phyloP scores from a whole-genome alignment of 2,329 filamentous ascomycete genomes.

The Claviceps digitariae region DNA sequence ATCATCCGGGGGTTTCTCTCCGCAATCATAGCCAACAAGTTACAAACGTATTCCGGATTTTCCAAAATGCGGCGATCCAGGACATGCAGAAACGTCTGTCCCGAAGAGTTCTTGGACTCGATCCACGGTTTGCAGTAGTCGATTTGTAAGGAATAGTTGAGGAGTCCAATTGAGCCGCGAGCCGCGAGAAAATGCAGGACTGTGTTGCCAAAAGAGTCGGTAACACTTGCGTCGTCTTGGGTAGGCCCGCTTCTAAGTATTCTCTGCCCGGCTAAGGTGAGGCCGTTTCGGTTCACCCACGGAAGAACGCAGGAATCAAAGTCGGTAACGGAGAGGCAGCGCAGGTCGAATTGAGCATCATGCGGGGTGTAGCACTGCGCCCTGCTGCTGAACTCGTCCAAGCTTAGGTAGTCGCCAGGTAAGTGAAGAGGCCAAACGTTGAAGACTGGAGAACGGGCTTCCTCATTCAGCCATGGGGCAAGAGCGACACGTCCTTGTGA shows the following conservation, averaged over 20 bases:
- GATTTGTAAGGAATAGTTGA: constrained; percentile 15
- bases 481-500: not conserved
- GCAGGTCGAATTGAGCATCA: constrained; percentile 12
- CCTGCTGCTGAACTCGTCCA: constrained; percentile 12
- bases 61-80: constrained; percentile 23
- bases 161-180: constrained; percentile 13
- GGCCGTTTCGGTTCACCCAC: constrained; percentile 18
- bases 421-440: constrained; percentile 19
- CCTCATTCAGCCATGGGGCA: constrained; percentile 16
- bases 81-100: constrained; percentile 36
- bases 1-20: constrained; percentile 16
- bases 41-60: constrained; percentile 13
- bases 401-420: constrained; percentile 36
- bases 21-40: constrained; percentile 13
- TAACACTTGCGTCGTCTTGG: constrained; percentile 6
- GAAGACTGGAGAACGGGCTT: constrained; percentile 12
- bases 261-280: constrained; percentile 8
- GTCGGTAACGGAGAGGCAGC: constrained; percentile 17
- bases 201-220: constrained; percentile 34
- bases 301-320: constrained; percentile 12
- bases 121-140: constrained; percentile 11
- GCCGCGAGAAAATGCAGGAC: constrained; percentile 33
- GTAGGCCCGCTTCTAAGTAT: constrained; percentile 7
- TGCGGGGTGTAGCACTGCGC: constrained; percentile 9
- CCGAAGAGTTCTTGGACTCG: constrained; percentile 25